phyloP scores from a whole-genome alignment of 257 asterid genomes.

The Solanum chmielewskii region DNA sequence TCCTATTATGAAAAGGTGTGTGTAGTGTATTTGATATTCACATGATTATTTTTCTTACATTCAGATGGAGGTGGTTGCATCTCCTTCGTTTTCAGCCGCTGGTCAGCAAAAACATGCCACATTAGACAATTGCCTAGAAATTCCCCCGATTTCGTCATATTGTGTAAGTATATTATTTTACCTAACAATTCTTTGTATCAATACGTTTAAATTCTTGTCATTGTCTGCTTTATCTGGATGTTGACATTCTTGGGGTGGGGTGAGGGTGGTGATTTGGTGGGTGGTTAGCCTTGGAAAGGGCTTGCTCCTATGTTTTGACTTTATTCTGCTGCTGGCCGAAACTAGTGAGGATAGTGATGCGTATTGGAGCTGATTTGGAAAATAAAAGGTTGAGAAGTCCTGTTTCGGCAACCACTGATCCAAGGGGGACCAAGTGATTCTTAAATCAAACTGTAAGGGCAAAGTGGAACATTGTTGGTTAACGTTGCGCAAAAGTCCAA shows the following conservation, averaged over 20 bases:
- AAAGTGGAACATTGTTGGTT: background rate
- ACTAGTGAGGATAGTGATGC: background rate
- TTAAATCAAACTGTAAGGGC: background rate
- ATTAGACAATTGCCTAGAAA: conserved; percentile 68
- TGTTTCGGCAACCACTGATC: background rate
- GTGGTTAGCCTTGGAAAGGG: background rate
- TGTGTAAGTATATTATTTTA: conserved; percentile 44
- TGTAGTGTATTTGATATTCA: background rate
- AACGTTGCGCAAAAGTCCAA: background rate
- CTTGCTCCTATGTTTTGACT: background rate
- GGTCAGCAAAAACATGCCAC: conserved; percentile 46
- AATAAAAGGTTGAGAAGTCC: background rate
- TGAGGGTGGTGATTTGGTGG: background rate
- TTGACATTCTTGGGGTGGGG: background rate
- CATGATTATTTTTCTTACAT: background rate
- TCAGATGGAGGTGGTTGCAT: conserved; percentile 43
- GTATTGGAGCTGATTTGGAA: background rate
- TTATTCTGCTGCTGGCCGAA: background rate
- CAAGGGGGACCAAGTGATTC: background rate
- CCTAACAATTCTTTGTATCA: background rate
- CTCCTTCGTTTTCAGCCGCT: conserved; percentile 50
- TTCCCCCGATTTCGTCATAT: conserved; percentile 70
- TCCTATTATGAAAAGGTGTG: background rate
- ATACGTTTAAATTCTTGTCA: background rate
- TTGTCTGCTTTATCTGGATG: background rate